Evolutionary conservation across 176 grass and related monocot genomes (phyloP).

Genomic region (Tuctoria greenei): DNA sequence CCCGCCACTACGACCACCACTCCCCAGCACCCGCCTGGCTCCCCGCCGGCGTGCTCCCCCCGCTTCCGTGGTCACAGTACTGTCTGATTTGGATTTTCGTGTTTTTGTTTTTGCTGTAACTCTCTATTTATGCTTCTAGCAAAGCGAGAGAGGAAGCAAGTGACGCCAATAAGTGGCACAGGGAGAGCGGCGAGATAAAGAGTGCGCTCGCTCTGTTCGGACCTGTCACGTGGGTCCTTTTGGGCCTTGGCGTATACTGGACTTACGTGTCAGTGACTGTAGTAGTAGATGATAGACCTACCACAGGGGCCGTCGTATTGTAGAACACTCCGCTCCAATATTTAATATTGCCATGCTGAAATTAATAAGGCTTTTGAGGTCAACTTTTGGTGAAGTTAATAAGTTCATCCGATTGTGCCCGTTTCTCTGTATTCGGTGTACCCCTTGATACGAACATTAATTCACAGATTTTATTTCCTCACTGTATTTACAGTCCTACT

Average conservation of each 20-base stretch:
- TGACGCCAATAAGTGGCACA: conserved; percentile 51
- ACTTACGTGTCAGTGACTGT: background rate
- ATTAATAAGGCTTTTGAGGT: background rate
- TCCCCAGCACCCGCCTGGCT: conserved; percentile 31
- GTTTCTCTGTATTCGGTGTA: background rate
- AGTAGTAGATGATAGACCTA: background rate
- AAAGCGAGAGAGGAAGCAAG: conserved; percentile 28
- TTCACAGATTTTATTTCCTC: background rate
- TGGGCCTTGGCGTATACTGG: rapidly evolving
- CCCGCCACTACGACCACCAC: conserved; percentile 34
- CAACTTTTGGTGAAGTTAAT: conserved; percentile 21
- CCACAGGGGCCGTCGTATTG: background rate
- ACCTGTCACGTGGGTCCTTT: conserved; percentile 17
- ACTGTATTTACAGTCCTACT: no score
- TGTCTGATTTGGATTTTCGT: conserved; percentile 26
- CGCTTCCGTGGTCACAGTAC: background rate
- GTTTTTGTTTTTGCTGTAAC: background rate
- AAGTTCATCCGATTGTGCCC: background rate
- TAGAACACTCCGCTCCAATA: conserved; percentile 14
- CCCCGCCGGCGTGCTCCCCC: conserved; percentile 31
- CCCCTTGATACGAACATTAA: background rate
- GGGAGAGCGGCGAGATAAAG: background rate
- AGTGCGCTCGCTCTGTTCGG: background rate
- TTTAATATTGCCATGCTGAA: conserved; percentile 16
- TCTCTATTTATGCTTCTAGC: conserved; percentile 29